Base-by-base conservation (phyloP, 108 stramenopile genomes). In the Poteriospumella lacustris region DNA sequence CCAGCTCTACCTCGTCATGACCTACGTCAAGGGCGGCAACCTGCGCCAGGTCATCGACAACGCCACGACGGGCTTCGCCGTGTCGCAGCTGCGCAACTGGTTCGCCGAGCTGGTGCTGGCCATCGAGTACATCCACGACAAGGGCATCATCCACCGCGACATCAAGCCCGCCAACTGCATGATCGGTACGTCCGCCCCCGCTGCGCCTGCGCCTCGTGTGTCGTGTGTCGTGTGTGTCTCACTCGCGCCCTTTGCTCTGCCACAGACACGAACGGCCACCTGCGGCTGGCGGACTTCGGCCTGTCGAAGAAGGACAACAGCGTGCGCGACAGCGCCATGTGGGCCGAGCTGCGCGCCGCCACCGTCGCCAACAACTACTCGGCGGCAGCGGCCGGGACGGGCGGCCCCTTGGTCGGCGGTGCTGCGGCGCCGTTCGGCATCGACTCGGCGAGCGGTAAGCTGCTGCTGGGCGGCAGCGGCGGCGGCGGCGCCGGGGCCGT, bases 181-280 rank as follows among this genome's bases (percentile, higher is more conserved):
- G 70, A 73, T 73, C 36, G 70, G 47, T 73, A 73, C 38, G 43
- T 73, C 31, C n/a, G n/a, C n/a, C n/a, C n/a, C n/a, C n/a, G n/a
- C n/a, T n/a, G n/a, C n/a, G n/a, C n/a, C n/a, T n/a, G n/a, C n/a
- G n/a, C n/a, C n/a, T n/a, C n/a, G n/a, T n/a, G n/a, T n/a, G n/a
- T n/a, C n/a, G n/a, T n/a, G n/a, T n/a, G n/a, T n/a, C n/a, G n/a
- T n/a, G n/a, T n/a, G n/a, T n/a, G n/a, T n/a, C n/a, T n/a, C n/a
- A n/a, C n/a, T n/a, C n/a, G n/a, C n/a, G n/a, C n/a, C n/a, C n/a
- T n/a, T n/a, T n/a, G n/a, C n/a, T 19, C 24, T 56, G 52, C 24
- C 24, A 19, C 24, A 56, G 52, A 24, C 15, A 19, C 52, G 24
- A 24, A 56, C 36, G 70, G 70, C 42, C 70, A 73, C 42, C 31